phyloP scores from a whole-genome alignment of 2,329 filamentous ascomycete genomes.

The Stromatinia cepivora region DNA sequence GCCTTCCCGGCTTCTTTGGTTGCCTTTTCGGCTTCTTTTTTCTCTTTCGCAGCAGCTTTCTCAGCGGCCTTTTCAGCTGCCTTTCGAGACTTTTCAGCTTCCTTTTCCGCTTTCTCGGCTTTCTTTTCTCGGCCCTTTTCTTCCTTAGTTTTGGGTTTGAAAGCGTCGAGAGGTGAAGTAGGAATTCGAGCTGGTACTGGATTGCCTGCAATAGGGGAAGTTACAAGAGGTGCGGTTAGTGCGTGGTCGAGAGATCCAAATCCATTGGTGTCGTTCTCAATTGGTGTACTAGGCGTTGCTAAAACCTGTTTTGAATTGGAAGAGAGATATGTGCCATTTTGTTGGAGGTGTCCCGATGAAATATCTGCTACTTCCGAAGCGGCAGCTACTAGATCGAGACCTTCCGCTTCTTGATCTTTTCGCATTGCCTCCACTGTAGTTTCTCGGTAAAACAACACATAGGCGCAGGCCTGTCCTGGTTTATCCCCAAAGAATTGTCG shows the following conservation, averaged over 20 bases:
- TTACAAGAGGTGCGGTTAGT: constrained; percentile 57
- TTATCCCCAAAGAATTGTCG: constrained; percentile 96
- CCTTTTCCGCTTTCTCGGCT: constrained; percentile 57
- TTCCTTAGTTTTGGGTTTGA: constrained; percentile 52
- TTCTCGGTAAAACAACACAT: constrained; percentile 97
- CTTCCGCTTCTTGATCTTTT: constrained; percentile 82
- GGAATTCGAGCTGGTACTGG: constrained; percentile 41
- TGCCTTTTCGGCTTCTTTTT: constrained; percentile 18
- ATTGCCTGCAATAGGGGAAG: constrained; percentile 28
- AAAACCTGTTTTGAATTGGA: constrained; percentile 51
- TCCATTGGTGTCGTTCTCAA: constrained; percentile 50
- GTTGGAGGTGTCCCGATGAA: constrained; percentile 50
- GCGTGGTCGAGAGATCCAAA: constrained; percentile 65
- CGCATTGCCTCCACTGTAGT: constrained; percentile 67
- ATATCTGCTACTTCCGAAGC: constrained; percentile 58
- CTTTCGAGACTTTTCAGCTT: constrained; percentile 47
- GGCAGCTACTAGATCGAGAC: constrained; percentile 58
- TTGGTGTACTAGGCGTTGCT: constrained; percentile 50
- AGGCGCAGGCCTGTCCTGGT: constrained; percentile 87
- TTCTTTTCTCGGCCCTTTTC: constrained; percentile 69
- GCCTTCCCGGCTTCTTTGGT: constrained; percentile 17
- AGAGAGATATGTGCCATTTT: constrained; percentile 44
- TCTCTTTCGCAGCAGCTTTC: constrained; percentile 38
- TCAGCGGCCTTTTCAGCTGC: constrained; percentile 45
- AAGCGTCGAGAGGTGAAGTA: constrained; percentile 37